Evolutionary conservation across 352 stramenopile genomes (phyloP), one percentile per base, ranked within the genome.

Genomic region (Stramenopiles sp.): DNA sequence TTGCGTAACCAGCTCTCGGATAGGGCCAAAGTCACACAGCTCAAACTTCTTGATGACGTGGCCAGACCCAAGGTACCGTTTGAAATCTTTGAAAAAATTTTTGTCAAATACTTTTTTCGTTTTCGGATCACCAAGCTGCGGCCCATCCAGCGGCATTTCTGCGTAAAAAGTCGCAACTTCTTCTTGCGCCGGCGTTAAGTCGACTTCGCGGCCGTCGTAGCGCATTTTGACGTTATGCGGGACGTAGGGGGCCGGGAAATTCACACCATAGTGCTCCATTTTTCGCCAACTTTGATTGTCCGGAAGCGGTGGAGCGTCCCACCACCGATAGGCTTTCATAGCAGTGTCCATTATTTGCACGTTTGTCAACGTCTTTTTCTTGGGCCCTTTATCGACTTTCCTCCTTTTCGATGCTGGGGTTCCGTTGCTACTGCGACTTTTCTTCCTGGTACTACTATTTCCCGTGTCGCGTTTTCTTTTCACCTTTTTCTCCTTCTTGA

Each of bases 261-360:
- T 92, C 32, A 99, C 94, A 67, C 96, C 97, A 39, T 97, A 96
- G 90, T 99, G 97, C 86, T 99, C 96, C 84, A 99, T 92, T n/a
- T 92, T 97, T n/a, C 88, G 87, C 96, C 96, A 99, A 85, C 99
- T 92, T 84, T 94, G 96, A 75, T 94, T 95, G 67, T 94, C 88
- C 0, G 95, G 93, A 7, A 96, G 90, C 82, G 97, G 89, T 67
- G 93, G 88, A 30, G 94, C 93, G 84, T 99, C 96, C 97, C 97
- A 99, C 97, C 97, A 99, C 33, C 98, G 93, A 85, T 97, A 98
- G 81, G 96, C 93, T 87, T 98, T 97, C 86, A 98, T 98, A 25
- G 94, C 94, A 89, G 97, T 96, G 80, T 97, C 91, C 80, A 98
- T 88, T 7, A 92, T 90, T 85, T 98, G 94, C 67, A 89, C 84